Percentiles rank a stretch among this genome's conserved stretches.
phyloP scores from a whole-genome alignment of 1,284 basidiomycete genomes.

The Tylopilus orsonianus region DNA sequence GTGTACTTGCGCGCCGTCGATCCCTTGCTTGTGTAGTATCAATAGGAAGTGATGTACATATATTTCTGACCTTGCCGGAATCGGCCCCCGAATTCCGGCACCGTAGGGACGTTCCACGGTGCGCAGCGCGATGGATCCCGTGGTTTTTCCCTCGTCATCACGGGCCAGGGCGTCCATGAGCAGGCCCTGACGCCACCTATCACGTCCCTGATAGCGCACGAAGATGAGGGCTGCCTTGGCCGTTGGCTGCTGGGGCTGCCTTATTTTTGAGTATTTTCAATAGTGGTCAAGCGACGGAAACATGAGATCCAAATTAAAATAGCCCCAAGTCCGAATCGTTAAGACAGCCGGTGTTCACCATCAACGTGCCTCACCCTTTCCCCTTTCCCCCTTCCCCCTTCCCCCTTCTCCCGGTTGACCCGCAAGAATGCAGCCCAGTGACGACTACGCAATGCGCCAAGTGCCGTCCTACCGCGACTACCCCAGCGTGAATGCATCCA shows the following conservation, averaged over 20 bases:
- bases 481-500: slow-evolving; percentile 13
- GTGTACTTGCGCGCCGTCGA: too few relatives aligned
- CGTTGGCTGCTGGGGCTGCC: too few relatives aligned
- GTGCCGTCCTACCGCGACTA: slow-evolving; percentile 29
- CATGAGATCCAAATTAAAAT: slow-evolving; percentile 8
- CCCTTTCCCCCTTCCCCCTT: not conserved
- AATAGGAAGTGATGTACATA: not conserved
- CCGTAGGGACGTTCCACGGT: not conserved
- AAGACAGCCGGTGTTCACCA: too few relatives aligned
- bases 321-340: too few relatives aligned
- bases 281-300: too few relatives aligned
- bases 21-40: not conserved
- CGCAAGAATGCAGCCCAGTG: slow-evolving; percentile 24
- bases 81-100: not conserved
- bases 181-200: too few relatives aligned
- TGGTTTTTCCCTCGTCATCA: too few relatives aligned
- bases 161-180: not conserved
- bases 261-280: too few relatives aligned
- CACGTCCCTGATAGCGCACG: too few relatives aligned
- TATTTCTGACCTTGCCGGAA: not conserved
- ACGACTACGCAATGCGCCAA: slow-evolving; percentile 32
- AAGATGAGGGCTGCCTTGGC: too few relatives aligned
- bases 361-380: not conserved
- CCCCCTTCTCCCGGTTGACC: not conserved
- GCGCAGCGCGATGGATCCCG: not conserved